Base-by-base conservation (phyloP, 2,329 filamentous ascomycete species). In the Paramyrothecium sp. region DNA sequence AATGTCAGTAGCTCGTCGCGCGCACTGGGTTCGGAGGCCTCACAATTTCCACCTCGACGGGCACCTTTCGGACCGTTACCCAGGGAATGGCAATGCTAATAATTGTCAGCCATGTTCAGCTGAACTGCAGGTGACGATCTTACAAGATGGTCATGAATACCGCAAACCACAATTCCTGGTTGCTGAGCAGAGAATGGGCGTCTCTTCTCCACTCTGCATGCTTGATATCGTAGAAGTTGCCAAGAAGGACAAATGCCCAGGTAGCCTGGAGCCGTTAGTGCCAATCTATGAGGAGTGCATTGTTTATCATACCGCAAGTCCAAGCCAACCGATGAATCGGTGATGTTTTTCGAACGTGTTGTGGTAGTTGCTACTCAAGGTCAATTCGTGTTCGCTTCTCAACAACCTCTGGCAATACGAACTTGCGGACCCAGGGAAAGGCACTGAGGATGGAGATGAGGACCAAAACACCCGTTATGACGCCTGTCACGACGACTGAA, bases 381-480 rank as follows among this genome's bases (percentile, higher is more conserved):
- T 53, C 34, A 56, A 20, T 19, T 5, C 7, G 5, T 44, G 13
- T 33, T 4, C 19, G 13, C n/a, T n/a, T 41, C n/a, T 51, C 10
- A 51, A 41, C 10, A 33, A 23, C 12, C 38, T 38, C 7, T 11
- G 26, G 20, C 34, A 7, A 10, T 20, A 72, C 72, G 64, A n/a
- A 75, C 73, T 76, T 75, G 50, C 74, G 67, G 54, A 75, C 68
- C 74, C 74, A 75, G 7, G 74, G 73, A 56, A 74, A 75, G 16
- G 74, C 74, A 58, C 73, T 75, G 50, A 75, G 56, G 4, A 75
- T 67, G 12, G 73, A 75, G 48, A 75, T 68, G 22, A 76, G 65
- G 17, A 75, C 69, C 34, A 74, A 61, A 1, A 69, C 60, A 51
- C 72, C 74, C 21, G 74, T 76, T 57, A 75, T 68, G 38, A 75